Conservation (phyloP, 805 yeast species). For the Limtongia smithiae region DNA sequence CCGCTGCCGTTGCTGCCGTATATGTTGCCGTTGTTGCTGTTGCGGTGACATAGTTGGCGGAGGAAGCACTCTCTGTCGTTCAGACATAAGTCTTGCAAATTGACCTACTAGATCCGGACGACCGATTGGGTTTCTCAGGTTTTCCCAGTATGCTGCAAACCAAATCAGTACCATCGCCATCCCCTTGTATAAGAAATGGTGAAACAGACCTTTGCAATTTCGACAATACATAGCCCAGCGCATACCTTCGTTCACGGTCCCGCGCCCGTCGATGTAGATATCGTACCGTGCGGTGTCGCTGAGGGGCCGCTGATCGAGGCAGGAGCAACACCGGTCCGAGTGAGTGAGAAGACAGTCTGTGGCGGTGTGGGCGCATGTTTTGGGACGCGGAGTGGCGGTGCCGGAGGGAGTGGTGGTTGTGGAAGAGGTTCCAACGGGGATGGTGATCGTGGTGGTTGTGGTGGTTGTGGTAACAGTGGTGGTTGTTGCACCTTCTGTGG, state of each 20-base stretch:
- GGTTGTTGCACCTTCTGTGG: not conserved
- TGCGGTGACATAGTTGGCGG: too few species aligned
- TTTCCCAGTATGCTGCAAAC: too few species aligned
- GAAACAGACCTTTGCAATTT: slow-evolving; percentile 14
- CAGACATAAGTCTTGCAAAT: too few species aligned
- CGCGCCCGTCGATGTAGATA: slow-evolving; percentile 23
- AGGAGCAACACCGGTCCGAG: slow-evolving; percentile 9
- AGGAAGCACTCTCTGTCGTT: too few species aligned
- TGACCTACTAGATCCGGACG: too few species aligned
- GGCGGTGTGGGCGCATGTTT: slow-evolving; percentile 12
- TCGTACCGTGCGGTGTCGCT: slow-evolving; percentile 8
- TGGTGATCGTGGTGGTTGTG: not conserved
- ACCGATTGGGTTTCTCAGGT: too few species aligned
- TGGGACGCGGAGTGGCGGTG: not conserved
- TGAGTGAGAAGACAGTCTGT: slow-evolving; percentile 9
- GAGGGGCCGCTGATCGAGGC: slow-evolving; percentile 17
- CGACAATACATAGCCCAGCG: slow-evolving; percentile 23
- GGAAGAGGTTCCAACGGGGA: not conserved
- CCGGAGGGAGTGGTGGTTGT: not conserved
- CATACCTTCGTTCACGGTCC: slow-evolving; percentile 20
- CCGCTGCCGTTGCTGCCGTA: not conserved
- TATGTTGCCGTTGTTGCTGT: not conserved
- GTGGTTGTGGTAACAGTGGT: not conserved
- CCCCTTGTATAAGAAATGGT: not conserved
- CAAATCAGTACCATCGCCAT: too few species aligned